Base-by-base conservation (phyloP, 257 asterid species). In the Forsythia suspensa region DNA sequence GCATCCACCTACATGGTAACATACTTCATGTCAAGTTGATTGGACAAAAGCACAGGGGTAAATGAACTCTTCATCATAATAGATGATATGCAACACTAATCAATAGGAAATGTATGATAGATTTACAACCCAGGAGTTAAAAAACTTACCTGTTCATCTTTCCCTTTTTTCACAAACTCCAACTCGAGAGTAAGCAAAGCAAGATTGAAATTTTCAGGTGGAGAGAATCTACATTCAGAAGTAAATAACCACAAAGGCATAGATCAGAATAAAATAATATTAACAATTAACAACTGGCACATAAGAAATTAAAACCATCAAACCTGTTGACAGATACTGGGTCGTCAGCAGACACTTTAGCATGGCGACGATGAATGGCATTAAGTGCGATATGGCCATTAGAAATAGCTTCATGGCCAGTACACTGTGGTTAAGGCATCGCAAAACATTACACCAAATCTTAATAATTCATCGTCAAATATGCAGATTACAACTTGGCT, bases 151-250 rank as follows among this genome's bases (percentile, higher is more conserved):
- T 87, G 95, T 80, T 94, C 99, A 1, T 96, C 98, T 87, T 81
- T 96, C 52, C 96, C 82, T 81, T 87, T 96, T 91, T 91, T 94
- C 77, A 96, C 93, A 85, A 94, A 96, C 91, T 96, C 99, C 92
- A 96, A 88, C 79, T 96, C 99, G n/a, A 96, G 88, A 37, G 92
- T 90, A 59, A 96, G 90, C 90, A 96, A 77, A 34, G 98, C 94
- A 52, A 92, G 90, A 82, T 89, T 89, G 85, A 90, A 94, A 84
- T 86, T 70, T 74, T 96, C 99, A 20, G 99, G 98, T 68, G 96
- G 99, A 73, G 80, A 68, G 74, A 91, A 96, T 79, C 99, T 96
- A 84, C 68, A 83, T 15, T 46, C 70, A 2, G 48, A 70, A 81
- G 52, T 39, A 71, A 44, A 73, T 57, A n/a, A 69, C 82, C 78